These are phyloP conservation scores for Trichoderma oligosporum DNA, from an alignment of 2,329 filamentous ascomycete genomes.

Conservation along the genomic window DNA sequence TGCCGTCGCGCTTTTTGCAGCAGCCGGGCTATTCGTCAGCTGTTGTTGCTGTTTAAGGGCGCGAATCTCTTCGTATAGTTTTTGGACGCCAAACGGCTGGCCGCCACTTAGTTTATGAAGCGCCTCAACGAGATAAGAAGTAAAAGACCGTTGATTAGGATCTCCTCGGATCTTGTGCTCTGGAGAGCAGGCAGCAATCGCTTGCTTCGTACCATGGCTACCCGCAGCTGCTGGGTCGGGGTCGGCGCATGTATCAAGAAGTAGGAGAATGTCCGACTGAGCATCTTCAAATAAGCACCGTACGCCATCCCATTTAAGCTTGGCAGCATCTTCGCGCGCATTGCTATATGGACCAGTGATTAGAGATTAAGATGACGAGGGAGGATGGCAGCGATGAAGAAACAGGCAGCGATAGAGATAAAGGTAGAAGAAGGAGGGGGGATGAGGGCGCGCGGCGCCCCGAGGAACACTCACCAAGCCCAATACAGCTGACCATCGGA, in stretches of 20 bases:
- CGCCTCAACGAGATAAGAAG: slow-evolving; percentile 53
- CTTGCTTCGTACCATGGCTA: slow-evolving; percentile 57
- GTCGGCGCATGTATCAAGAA: slow-evolving; percentile 60
- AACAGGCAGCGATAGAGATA: slow-evolving; percentile 18
- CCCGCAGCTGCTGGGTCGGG: slow-evolving; percentile 48
- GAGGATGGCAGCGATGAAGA: slow-evolving; percentile 34
- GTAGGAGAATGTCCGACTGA: slow-evolving; percentile 58
- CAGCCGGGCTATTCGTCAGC: slow-evolving; percentile 38
- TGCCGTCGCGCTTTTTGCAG: slow-evolving; percentile 40
- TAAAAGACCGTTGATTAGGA: slow-evolving; percentile 51
- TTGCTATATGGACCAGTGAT: slow-evolving; percentile 41
- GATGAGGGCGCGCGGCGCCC: neutral
- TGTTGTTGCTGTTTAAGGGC: slow-evolving; percentile 40
- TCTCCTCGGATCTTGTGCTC: slow-evolving; percentile 46
- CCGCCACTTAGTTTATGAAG: slow-evolving; percentile 49
- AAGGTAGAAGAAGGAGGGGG: slow-evolving; percentile 9
- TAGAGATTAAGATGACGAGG: slow-evolving; percentile 1
- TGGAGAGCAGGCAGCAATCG: slow-evolving; percentile 56
- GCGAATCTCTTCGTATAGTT: slow-evolving; percentile 54
- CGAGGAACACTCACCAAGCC: slow-evolving; percentile 54
- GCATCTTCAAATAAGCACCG: slow-evolving; percentile 60
- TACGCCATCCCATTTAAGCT: slow-evolving; percentile 61
- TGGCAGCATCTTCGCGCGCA: slow-evolving; percentile 53
- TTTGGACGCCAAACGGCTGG: slow-evolving; percentile 54
- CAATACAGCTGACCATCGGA: slow-evolving; percentile 60